A percentile compares a stretch with the other conserved stretches of the same genome.
phyloP scores from a whole-genome alignment of 2,329 filamentous ascomycete genomes.

The Fusarium dimerum region DNA sequence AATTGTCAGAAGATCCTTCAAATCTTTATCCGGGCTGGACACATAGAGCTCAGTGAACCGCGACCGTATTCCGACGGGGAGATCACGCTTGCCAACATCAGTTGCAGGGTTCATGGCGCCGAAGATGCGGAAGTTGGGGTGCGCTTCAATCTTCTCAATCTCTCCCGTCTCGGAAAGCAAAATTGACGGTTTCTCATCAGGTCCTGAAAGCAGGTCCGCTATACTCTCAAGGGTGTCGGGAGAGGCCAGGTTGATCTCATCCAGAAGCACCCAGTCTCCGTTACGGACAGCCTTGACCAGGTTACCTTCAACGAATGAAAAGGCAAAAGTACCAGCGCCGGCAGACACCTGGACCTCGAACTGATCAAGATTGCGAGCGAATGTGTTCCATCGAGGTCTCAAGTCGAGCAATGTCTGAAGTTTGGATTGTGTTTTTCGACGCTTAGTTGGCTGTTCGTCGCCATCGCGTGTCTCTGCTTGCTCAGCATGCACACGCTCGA shows the following conservation, averaged over 20 bases:
- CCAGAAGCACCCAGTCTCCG: slow-evolving; percentile 93
- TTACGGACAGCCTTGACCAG: slow-evolving; percentile 95
- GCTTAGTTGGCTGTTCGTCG: slow-evolving; percentile 66
- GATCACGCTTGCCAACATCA: slow-evolving; percentile 92
- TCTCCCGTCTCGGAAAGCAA: slow-evolving; percentile 91
- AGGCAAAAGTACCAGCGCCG: slow-evolving; percentile 77
- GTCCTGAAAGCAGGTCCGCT: slow-evolving; percentile 79
- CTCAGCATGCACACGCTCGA: slow-evolving; percentile 47
- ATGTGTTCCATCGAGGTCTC: slow-evolving; percentile 74
- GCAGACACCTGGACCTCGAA: slow-evolving; percentile 79
- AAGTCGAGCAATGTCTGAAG: slow-evolving; percentile 62
- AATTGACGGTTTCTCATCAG: slow-evolving; percentile 74
- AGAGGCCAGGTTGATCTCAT: slow-evolving; percentile 96
- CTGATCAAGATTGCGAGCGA: slow-evolving; percentile 71
- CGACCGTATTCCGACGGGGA: slow-evolving; percentile 84
- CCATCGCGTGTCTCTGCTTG: slow-evolving; percentile 36
- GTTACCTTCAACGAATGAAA: slow-evolving; percentile 94
- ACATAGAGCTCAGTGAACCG: slow-evolving; percentile 97
- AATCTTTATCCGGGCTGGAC: slow-evolving; percentile 81
- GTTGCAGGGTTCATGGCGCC: slow-evolving; percentile 99
- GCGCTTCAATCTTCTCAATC: slow-evolving; percentile 84
- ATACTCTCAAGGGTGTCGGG: slow-evolving; percentile 94
- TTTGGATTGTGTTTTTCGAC: slow-evolving; percentile 65
- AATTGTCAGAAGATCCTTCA: slow-evolving; percentile 84
- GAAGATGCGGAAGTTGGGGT: slow-evolving; percentile 93